Conservation (phyloP, 306 rosid genomes). For the Luffa acutangula region DNA sequence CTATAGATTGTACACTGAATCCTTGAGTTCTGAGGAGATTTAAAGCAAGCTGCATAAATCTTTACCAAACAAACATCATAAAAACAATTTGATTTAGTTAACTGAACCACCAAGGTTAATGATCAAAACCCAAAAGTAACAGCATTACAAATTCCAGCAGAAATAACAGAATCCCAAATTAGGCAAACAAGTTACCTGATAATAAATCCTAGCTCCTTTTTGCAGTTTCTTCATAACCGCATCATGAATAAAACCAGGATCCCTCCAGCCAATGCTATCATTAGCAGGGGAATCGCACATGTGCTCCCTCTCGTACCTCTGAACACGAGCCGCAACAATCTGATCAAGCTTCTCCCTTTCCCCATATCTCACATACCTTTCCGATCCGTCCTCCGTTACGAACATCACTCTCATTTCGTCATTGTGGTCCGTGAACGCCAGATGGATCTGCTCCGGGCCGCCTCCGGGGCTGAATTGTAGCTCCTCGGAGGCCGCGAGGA, state of each 20-base stretch:
- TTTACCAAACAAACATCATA: not conserved
- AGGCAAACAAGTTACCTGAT: constrained; percentile 35
- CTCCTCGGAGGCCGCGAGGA: constrained; percentile 35
- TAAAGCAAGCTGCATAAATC: not conserved
- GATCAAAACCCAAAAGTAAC: not conserved
- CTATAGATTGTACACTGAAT: too few relatives aligned
- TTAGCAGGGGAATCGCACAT: constrained; percentile 89
- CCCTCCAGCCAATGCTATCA: constrained; percentile 67
- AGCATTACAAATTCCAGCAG: not conserved
- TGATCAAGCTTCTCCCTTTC: constrained; percentile 21
- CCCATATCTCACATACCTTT: constrained; percentile 47
- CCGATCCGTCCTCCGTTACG: constrained; percentile 28
- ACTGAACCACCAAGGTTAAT: not conserved
- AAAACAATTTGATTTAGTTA: not conserved
- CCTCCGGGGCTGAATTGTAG: constrained; percentile 26
- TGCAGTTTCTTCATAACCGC: constrained; percentile 49
- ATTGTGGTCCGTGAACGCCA: constrained; percentile 38
- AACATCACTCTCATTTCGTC: constrained; percentile 87
- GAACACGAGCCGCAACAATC: constrained; percentile 37
- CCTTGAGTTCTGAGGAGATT: not conserved
- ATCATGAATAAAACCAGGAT: constrained; percentile 77
- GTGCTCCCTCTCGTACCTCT: constrained; percentile 61
- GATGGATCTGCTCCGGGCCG: constrained; percentile 76
- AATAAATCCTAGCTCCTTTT: constrained; percentile 51
- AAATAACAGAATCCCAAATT: not conserved